Conservation (phyloP, 1,284 basidiomycete species). For the Papiliotrema flavescens region DNA sequence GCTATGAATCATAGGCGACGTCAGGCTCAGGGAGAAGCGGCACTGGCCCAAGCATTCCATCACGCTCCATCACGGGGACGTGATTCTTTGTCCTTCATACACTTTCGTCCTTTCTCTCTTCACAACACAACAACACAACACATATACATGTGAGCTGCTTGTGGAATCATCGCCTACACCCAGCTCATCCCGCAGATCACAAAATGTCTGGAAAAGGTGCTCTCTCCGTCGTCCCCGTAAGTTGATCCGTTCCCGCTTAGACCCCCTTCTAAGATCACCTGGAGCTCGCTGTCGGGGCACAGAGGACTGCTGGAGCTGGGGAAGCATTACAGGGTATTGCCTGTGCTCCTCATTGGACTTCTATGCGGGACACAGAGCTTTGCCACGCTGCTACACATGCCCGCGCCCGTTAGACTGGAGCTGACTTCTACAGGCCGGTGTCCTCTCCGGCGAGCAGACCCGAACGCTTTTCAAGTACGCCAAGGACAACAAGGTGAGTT, state of each 20-base stretch:
- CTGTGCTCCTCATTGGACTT: no score
- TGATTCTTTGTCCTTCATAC: not conserved
- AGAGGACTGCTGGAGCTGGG: no score
- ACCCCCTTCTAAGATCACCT: no score
- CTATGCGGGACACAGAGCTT: not conserved
- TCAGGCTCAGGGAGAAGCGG: not conserved
- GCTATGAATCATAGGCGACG: no score
- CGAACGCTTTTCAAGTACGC: slow-evolving; percentile 86
- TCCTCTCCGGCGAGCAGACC: slow-evolving; percentile 80
- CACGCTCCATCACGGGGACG: not conserved
- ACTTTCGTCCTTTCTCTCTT: not conserved
- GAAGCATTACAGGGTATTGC: no score
- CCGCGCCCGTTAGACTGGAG: not conserved
- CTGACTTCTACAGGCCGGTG: slow-evolving; percentile 62
- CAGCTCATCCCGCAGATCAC: not conserved
- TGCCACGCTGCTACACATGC: not conserved
- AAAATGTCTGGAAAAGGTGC: slow-evolving; percentile 36
- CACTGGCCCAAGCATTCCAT: not conserved
- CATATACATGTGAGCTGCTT: not conserved
- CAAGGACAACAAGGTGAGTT: slow-evolving; percentile 68
- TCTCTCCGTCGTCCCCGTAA: slow-evolving; percentile 43
- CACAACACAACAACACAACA: not conserved
- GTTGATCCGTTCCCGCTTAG: slow-evolving; percentile 12
- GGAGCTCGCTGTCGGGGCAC: no score
- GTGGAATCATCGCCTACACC: not conserved